phyloP scores from a whole-genome alignment of 768 basidiomycete species.

The Lentinus tigrinus region DNA sequence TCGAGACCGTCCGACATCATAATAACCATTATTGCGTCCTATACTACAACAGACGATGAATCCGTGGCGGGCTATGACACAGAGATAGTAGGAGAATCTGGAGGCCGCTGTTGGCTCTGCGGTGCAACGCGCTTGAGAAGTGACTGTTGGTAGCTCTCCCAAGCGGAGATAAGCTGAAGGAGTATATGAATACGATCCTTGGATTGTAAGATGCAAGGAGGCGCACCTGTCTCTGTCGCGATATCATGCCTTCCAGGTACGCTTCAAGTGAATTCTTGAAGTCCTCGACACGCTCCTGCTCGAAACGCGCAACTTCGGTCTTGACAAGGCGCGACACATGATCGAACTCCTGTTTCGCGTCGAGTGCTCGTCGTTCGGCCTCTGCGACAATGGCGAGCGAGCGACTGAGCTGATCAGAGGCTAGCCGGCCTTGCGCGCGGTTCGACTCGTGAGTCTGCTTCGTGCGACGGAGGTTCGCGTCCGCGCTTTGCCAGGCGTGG shows the following conservation, averaged over 20 bases:
- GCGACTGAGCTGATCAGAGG: constrained; percentile 66
- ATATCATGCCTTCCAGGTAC: constrained; percentile 86
- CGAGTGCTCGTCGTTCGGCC: constrained; percentile 83
- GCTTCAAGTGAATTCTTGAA: constrained; percentile 83
- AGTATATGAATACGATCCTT: not conserved
- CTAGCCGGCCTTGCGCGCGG: constrained; percentile 71
- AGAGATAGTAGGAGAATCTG: constrained; percentile 6
- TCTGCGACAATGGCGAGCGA: constrained; percentile 83
- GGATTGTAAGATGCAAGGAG: not conserved
- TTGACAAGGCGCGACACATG: constrained; percentile 86
- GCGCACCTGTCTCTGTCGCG: constrained; percentile 59
- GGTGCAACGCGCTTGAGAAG: constrained; percentile 51
- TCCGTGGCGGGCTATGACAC: not conserved
- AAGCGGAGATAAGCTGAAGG: constrained; percentile 66
- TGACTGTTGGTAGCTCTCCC: constrained; percentile 81
- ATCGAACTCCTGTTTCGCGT: constrained; percentile 87
- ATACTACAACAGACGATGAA: not conserved
- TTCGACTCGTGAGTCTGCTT: constrained; percentile 81
- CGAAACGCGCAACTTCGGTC: constrained; percentile 85
- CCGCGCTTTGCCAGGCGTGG: constrained; percentile 76
- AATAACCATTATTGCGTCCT: not conserved
- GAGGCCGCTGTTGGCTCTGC: constrained; percentile 6
- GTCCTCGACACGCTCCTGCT: constrained; percentile 90
- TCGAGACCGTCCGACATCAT: not conserved
- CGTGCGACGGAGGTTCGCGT: constrained; percentile 69